phyloP scores from a whole-genome alignment of 768 basidiomycete species.

The Pleurotus eryngii region DNA sequence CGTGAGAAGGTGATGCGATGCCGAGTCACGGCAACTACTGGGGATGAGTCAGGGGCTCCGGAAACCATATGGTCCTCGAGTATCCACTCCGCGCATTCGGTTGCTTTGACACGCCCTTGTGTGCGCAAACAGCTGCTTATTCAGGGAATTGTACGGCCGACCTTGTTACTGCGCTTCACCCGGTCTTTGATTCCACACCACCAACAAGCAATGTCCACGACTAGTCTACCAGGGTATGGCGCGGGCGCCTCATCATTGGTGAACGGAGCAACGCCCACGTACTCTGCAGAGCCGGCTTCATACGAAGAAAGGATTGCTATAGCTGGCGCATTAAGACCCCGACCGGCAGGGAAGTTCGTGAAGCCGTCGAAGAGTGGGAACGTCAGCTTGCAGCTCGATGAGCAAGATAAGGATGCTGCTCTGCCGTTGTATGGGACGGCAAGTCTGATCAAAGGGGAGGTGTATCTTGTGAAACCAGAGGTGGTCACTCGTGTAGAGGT shows the following conservation, averaged over 20 bases:
- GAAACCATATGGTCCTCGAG: no score
- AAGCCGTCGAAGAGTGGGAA: slow-evolving; percentile 58
- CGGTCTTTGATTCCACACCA: no score
- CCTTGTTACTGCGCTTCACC: neutral
- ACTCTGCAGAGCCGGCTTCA: slow-evolving; percentile 49
- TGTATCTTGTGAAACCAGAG: slow-evolving; percentile 54
- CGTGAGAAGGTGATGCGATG: no score
- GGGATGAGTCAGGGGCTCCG: no score
- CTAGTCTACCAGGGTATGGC: slow-evolving; percentile 49
- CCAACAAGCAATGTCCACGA: slow-evolving; percentile 44
- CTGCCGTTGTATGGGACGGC: slow-evolving; percentile 59
- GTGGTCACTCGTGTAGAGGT: slow-evolving; percentile 60
- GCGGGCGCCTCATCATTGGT: slow-evolving; percentile 24
- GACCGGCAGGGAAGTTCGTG: slow-evolving; percentile 47
- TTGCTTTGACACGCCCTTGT: neutral
- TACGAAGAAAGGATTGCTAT: slow-evolving; percentile 44
- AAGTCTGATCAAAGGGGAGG: slow-evolving; percentile 48
- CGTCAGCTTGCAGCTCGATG: slow-evolving; percentile 45
- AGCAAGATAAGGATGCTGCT: slow-evolving; percentile 46
- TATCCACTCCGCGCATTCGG: neutral
- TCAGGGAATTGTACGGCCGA: neutral
- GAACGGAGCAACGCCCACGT: slow-evolving; percentile 39
- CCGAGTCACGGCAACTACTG: no score
- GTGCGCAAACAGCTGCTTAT: no score
- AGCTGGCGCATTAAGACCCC: slow-evolving; percentile 32